Conservation (phyloP, 2,329 filamentous ascomycete genomes). For the Sclerotinia sclerotiorum region DNA sequence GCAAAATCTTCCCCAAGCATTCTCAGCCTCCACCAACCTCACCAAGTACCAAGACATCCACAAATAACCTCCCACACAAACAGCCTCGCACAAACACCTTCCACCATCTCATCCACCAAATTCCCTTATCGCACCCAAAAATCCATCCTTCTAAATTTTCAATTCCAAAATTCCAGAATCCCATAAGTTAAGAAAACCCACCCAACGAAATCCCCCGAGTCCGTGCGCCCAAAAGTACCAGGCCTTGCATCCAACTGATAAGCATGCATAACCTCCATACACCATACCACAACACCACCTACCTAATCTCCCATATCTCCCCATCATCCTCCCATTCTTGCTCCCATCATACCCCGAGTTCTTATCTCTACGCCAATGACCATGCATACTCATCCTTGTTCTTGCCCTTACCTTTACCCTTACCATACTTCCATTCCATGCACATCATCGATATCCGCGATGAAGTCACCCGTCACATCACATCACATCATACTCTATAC, state of each 20-base stretch:
- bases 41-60: not conserved
- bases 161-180: too few relatives aligned
- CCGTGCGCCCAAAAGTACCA: not conserved
- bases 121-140: not conserved
- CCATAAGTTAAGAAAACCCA: not conserved
- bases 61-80: not conserved
- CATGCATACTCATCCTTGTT: not conserved
- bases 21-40: not conserved
- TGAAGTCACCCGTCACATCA: too few relatives aligned
- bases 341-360: not conserved
- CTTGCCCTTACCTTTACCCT: not conserved
- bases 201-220: not conserved
- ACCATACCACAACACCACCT: not conserved
- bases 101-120: not conserved
- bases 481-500: not conserved
- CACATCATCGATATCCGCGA: not conserved
- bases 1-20: not conserved
- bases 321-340: not conserved
- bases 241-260: slow-evolving; percentile 4
- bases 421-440: not conserved
- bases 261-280: slow-evolving; percentile 1
- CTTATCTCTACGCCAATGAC: not conserved
- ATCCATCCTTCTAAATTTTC: not conserved
- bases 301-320: not conserved
- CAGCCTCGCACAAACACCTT: not conserved